Base-by-base conservation (phyloP, 2,329 filamentous ascomycete genomes). In the Exophiala xenobiotica region DNA sequence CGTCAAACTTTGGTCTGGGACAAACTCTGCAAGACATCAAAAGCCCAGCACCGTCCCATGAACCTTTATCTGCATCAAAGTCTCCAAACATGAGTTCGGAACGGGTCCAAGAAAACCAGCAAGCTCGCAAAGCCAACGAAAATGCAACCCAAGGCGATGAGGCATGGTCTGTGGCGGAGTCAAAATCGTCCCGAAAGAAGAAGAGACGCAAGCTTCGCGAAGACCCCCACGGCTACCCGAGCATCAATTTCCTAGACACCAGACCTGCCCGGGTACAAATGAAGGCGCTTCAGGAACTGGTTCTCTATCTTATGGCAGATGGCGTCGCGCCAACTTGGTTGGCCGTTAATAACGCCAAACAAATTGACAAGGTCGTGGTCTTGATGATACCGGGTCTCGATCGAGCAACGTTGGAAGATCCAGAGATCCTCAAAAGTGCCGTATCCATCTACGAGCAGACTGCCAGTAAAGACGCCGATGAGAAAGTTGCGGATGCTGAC, bases 311-410 rank as follows among this genome's bases (percentile, higher is more conserved):
- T 55, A 75, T 85, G 48, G 78, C 80, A n/a, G 81, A 84, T 61
- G 79, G 77, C 6, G 70, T 75, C 24, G 77, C 78, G 20, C 82
- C 82, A n/a, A 79, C 82, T 63, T 85, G 81, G 81, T 77, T 83
- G 12, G 78, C 80, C 23, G 71, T 85, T 51, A 76, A 74, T 55
- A 77, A 83, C 64, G 78, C 78, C 38, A 70, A 68, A 14, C 71
- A 74, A 53, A 75, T 85, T 33, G 72, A 73, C 50, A 95, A 93
- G 71, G 86, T 95, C 23, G 91, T 97, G 23, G 81, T 88, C 33
- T 74, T 99, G 59, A 92, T 96, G 87, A 84, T 96, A 8, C 93
- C 93, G 8, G 93, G 93, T 0, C 73, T 99, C 19, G 92, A 97
- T 66, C 81, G 89, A 63, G 87, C 83, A 56, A 93, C 97, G 87